phyloP scores from a whole-genome alignment of 441 rosid genomes.

The Jatropha podagrica region DNA sequence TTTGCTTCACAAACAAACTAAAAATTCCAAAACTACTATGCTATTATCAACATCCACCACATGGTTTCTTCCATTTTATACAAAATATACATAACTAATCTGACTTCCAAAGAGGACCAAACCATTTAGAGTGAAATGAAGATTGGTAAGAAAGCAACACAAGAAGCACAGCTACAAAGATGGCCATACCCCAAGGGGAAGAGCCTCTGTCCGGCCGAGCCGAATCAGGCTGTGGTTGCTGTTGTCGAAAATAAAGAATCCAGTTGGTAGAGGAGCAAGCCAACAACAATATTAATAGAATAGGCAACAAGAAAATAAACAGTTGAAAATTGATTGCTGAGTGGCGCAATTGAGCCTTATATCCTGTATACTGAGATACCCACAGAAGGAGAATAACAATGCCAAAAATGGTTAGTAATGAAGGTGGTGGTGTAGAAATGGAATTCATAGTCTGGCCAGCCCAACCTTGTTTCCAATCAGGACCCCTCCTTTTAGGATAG shows the following conservation, averaged over 20 bases:
- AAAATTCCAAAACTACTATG: neutral
- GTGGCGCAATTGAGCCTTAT: conserved; percentile 35
- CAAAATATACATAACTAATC: neutral
- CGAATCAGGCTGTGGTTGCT: neutral
- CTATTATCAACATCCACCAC: neutral
- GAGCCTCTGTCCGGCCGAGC: conserved; percentile 7
- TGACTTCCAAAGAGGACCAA: conserved; percentile 35
- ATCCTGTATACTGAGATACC: conserved; percentile 37
- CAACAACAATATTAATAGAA: conserved; percentile 36
- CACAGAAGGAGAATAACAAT: conserved; percentile 51
- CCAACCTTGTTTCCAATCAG: conserved; percentile 63
- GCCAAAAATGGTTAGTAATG: conserved; percentile 44
- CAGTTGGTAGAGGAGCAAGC: conserved; percentile 27
- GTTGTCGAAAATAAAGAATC: conserved; percentile 24
- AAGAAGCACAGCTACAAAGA: conserved; percentile 37
- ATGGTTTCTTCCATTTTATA: neutral
- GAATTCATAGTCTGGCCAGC: conserved; percentile 40
- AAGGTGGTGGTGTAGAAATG: conserved; percentile 39
- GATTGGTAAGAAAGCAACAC: conserved; percentile 49
- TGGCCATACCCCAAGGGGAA: conserved; percentile 44
- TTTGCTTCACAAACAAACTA: neutral
- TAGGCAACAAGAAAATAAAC: conserved; percentile 36
- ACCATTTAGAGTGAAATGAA: conserved; percentile 56
- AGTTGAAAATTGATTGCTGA: conserved; percentile 41
- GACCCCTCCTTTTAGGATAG: conserved; percentile 50